Evolutionary conservation across 495 filamentous ascomycete species (phyloP), one percentile per base, ranked within the genome.

Genomic region (Penicillium maclennaniae): DNA sequence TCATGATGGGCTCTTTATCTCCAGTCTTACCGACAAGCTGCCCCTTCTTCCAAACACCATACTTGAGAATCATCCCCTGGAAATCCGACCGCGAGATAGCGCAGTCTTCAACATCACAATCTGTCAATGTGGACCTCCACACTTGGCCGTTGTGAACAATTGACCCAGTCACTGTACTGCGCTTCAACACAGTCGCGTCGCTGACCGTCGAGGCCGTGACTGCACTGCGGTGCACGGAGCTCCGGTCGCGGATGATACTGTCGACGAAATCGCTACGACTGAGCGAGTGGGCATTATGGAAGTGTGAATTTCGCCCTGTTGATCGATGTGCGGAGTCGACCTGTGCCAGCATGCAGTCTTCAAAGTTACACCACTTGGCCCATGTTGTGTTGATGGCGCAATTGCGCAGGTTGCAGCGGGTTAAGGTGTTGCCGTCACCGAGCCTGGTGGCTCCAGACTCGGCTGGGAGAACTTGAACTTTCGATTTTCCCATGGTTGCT

Each of bases 21-120:
- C 56, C 57, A 9, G 66, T 54, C 38, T 51, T 60, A 1, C 69
- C 69, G 5, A 72, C 51, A 21, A 74, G 55, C 28, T 55, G 49
- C 3, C 69, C 69, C 38, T 58, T 60, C 49, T 62, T 66, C 71
- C 69, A 74, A n/a, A 72, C 56, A 4, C 65, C 68, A 49, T 69
- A 63, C 45, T 62, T 59, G 34, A 74, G 41, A 20, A 68, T 53
- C 66, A 69, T 68, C 1, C 63, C 66, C 42, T 43, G 54, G 26
- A 71, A 71, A 25, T 60, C 51, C 3, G 61, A 63, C 8, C 62
- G 45, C 0, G 59, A 46, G 19, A 74, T 58, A 2, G 62, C 44
- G 55, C 69, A 74, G 1, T 67, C 57, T 3, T 45, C 60, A 5
- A 71, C 60, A 44, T 71, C 59, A 37, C 69, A 74, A 37, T 74